Evolutionary conservation across 1,284 basidiomycete genomes (phyloP).

Genomic region (Dichomitus squalens): DNA sequence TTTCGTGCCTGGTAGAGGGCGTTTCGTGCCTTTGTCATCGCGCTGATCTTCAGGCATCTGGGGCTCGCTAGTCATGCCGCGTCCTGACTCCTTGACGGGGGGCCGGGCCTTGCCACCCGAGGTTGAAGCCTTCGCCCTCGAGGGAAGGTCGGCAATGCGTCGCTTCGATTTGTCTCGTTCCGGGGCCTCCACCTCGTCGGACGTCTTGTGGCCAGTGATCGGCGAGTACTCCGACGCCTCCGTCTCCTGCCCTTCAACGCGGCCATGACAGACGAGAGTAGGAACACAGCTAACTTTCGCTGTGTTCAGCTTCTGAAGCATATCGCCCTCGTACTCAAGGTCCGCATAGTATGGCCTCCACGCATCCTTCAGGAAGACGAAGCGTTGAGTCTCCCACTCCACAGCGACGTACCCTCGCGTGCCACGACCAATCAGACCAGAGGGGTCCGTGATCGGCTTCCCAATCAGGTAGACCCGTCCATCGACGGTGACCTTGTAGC

Average conservation of each 20-base stretch:
- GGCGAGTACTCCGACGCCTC: background rate
- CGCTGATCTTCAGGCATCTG: background rate
- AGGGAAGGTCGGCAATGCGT: background rate
- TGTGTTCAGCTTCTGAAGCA: background rate
- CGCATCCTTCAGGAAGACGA: constrained; percentile 7
- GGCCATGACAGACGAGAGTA: background rate
- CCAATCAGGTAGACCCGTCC: background rate
- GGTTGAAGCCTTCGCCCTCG: background rate
- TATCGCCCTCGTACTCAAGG: background rate
- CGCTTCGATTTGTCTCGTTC: background rate
- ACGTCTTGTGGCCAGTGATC: background rate
- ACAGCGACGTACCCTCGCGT: constrained; percentile 4
- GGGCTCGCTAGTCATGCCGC: background rate
- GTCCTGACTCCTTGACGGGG: no score
- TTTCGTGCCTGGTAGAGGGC: background rate
- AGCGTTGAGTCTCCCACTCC: background rate
- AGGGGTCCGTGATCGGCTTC: background rate
- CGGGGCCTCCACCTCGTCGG: no score
- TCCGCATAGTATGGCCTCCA: background rate
- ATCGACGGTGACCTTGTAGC: constrained; percentile 5
- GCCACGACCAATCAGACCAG: background rate
- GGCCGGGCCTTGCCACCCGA: no score
- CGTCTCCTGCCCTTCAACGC: background rate
- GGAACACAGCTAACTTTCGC: background rate
- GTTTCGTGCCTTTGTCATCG: background rate